Evolutionary conservation across 2,329 filamentous ascomycete genomes (phyloP).

Genomic region (Aspergillus flavus): DNA sequence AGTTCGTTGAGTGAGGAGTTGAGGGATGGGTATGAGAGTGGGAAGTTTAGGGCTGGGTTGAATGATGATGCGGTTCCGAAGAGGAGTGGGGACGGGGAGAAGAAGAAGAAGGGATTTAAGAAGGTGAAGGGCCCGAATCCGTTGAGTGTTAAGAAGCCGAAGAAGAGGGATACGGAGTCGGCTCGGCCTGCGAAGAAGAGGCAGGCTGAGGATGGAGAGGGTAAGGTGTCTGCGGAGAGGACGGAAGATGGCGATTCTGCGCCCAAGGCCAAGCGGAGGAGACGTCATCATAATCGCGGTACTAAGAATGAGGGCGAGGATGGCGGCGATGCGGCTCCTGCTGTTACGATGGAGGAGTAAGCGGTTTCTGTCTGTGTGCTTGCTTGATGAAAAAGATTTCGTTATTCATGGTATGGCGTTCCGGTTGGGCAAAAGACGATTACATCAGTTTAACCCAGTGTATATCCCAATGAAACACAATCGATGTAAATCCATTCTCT

Average conservation of each 20-base stretch:
- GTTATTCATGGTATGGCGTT: conserved; percentile 34
- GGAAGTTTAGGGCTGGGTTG: conserved; percentile 50
- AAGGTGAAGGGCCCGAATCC: conserved; percentile 51
- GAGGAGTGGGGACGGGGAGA: conserved; percentile 33
- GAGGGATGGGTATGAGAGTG: conserved; percentile 47
- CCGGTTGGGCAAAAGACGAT: conserved; percentile 29
- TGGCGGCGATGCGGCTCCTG: conserved; percentile 12
- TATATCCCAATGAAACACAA: conserved; percentile 20
- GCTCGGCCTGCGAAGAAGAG: conserved; percentile 23
- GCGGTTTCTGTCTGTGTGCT: background rate
- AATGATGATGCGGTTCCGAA: conserved; percentile 35
- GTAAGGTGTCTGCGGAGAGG: conserved; percentile 12
- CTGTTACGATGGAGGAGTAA: conserved; percentile 22
- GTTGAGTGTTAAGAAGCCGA: conserved; percentile 52
- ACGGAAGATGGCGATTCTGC: conserved; percentile 26
- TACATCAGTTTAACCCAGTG: conserved; percentile 20
- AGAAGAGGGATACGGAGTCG: conserved; percentile 34
- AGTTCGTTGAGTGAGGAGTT: conserved; percentile 46
- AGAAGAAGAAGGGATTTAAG: conserved; percentile 36
- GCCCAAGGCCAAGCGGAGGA: conserved; percentile 38
- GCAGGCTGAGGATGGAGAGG: conserved; percentile 15
- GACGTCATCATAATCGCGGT: conserved; percentile 37
- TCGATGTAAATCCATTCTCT: conserved; percentile 1
- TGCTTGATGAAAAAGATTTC: conserved; percentile 1
- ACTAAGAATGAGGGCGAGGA: conserved; percentile 18